Conservation (phyloP, 805 yeast genomes). For the Lipomyces chichibuensis region DNA sequence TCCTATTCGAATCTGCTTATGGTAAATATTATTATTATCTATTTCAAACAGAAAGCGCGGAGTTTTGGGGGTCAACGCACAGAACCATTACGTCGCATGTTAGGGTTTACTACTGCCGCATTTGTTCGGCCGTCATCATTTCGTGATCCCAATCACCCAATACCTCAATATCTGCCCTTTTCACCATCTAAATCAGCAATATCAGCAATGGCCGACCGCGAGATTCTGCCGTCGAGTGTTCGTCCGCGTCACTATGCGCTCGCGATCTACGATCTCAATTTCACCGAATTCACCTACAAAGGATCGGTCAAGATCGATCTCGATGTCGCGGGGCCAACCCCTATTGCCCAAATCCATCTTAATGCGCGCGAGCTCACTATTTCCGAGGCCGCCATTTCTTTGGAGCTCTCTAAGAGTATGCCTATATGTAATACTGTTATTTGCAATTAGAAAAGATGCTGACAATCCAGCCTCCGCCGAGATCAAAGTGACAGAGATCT, state of each 20-base stretch:
- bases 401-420: slow-evolving; percentile 34
- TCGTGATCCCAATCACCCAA: too few relatives aligned
- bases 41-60: neutral
- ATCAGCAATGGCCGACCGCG: slow-evolving; percentile 33
- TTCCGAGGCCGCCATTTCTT: slow-evolving; percentile 21
- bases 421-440: neutral
- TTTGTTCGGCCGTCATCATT: too few relatives aligned
- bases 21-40: too few relatives aligned
- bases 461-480: slow-evolving; percentile 30
- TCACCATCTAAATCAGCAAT: neutral
- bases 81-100: neutral
- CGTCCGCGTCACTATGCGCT: slow-evolving; percentile 36
- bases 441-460: neutral
- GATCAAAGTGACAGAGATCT: slow-evolving; percentile 41
- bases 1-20: too few relatives aligned
- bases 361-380: slow-evolving; percentile 34
- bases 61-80: too few relatives aligned
- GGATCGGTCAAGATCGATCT: slow-evolving; percentile 36
- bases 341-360: slow-evolving; percentile 31
- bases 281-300: slow-evolving; percentile 29
- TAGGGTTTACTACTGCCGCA: neutral
- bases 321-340: slow-evolving; percentile 32
- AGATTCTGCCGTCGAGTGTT: slow-evolving; percentile 33
- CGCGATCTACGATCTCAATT: slow-evolving; percentile 31
- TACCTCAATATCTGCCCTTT: too few relatives aligned